Percentiles rank a stretch among this genome's conserved stretches.
Evolutionary conservation across 768 basidiomycete genomes (phyloP).

Genomic region (Mycena latifolia): DNA sequence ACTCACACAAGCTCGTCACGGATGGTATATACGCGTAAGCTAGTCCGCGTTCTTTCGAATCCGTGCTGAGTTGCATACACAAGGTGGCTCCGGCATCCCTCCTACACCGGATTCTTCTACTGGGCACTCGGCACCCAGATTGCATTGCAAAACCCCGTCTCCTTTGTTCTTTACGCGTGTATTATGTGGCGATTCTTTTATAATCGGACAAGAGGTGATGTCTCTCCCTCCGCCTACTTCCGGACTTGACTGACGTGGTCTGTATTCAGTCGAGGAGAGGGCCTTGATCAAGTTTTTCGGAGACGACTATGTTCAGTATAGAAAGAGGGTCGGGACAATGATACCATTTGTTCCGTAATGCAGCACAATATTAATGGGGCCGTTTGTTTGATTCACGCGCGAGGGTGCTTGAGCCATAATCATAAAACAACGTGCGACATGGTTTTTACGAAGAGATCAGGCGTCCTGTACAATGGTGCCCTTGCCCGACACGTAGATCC

Average conservation of each 20-base stretch:
- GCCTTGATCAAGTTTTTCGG: constrained; percentile 88
- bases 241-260: constrained; percentile 17
- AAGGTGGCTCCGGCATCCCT: constrained; percentile 89
- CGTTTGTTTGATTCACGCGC: background rate
- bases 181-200: constrained; percentile 92
- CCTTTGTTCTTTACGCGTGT: constrained; percentile 71
- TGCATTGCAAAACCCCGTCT: constrained; percentile 87
- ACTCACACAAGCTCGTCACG: constrained; percentile 85
- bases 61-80: background rate
- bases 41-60: background rate
- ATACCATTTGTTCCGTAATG: constrained; percentile 86
- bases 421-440: constrained; percentile 43
- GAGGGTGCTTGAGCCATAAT: constrained; percentile 17
- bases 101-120: constrained; percentile 97
- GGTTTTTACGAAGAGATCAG: constrained; percentile 21
- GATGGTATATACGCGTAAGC: constrained; percentile 84
- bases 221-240: background rate
- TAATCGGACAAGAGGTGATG: constrained; percentile 77
- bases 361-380: background rate
- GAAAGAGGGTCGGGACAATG: constrained; percentile 81
- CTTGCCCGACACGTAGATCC: constrained; percentile 91
- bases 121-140: constrained; percentile 98
- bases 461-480: constrained; percentile 69
- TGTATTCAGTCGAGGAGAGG: constrained; percentile 82
- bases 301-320: constrained; percentile 84